phyloP scores from a whole-genome alignment of 1,139 yeast species.

The Candida tropicalis region DNA sequence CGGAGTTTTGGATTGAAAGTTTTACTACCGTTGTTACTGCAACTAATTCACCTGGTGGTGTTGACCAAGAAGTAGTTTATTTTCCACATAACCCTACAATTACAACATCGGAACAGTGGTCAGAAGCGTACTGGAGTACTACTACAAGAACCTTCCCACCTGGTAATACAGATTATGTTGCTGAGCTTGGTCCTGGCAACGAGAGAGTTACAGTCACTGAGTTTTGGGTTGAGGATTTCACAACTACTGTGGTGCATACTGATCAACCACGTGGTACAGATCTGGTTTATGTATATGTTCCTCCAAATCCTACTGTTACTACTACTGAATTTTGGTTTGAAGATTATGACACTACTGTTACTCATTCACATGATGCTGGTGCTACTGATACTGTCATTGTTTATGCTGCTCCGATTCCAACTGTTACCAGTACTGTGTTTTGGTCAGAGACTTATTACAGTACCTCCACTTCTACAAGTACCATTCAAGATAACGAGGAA shows the following conservation, averaged over 20 bases:
- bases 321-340: constrained; percentile 4
- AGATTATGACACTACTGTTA: constrained; percentile 12
- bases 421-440: constrained; percentile 14
- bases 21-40: constrained; percentile 9
- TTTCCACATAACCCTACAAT: constrained; percentile 18
- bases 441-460: constrained; percentile 11
- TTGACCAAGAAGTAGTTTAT: constrained; percentile 21
- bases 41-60: constrained; percentile 14
- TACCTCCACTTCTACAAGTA: constrained; percentile 9
- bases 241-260: constrained; percentile 15
- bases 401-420: constrained; percentile 19
- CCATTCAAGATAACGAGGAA: constrained; percentile 13
- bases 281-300: constrained; percentile 19
- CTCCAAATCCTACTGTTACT: constrained; percentile 9
- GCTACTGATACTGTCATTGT: constrained; percentile 23
- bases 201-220: constrained; percentile 5
- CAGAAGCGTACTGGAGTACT: constrained; percentile 2
- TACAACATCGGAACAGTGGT: constrained; percentile 16
- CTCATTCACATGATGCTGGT: constrained; percentile 11
- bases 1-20: constrained; percentile 7
- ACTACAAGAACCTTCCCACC: constrained; percentile 14
- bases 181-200: constrained; percentile 19
- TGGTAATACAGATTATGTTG: constrained; percentile 17
- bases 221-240: constrained; percentile 5
- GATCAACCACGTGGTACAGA: constrained; percentile 17